Evolutionary conservation across 1,284 basidiomycete genomes (phyloP), one percentile per base, ranked within the genome.

Genomic region (Ceratobasidium sp.): DNA sequence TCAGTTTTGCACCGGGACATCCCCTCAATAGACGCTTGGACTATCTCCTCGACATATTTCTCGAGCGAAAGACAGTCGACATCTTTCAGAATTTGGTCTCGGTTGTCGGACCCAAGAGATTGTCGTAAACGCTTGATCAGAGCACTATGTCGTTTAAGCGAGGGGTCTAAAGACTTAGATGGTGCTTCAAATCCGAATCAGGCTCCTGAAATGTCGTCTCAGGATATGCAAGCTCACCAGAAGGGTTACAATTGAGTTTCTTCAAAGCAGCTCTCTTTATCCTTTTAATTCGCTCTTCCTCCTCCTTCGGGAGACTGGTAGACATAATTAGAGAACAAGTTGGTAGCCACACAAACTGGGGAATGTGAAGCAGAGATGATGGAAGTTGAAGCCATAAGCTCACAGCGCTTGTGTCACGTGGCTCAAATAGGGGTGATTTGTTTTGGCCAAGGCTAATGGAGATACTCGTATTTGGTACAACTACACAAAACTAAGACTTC

Each of bases 41-140:
- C 92, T 78, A 99, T 92, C 85, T 99, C 98, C 81, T 98, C 97
- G 70, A 97, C 88, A 83, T 99, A 99, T 84, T 98, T 99, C 85
- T 96, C 95, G 65, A 99, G 87, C 3, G 95, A 92, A 62, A 99
- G 88, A 0, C 91, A 88, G 77, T 95, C 91, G 78, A 98, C 91
- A 81, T 99, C 98, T 84, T 97, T 97, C 81, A 97, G 85, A 77
- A 98, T 90, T 80, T 93, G 91, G 79, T 96, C 94, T 69, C 90
- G 90, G 82, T 94, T 91, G 79, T 95, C 95, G 40, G 87, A 82
- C 66, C 92, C 91, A 81, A 96, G 86, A 44, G 93, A 94, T 82
- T 91, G 93, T 51, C 91, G 89, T 81, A 97, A 92, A 49, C 94
- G 91, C 84, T 97, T 98, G 79, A 98, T 94, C 79, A 97, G 89